phyloP scores from a whole-genome alignment of 768 basidiomycete species.

The Auricularia sp. region DNA sequence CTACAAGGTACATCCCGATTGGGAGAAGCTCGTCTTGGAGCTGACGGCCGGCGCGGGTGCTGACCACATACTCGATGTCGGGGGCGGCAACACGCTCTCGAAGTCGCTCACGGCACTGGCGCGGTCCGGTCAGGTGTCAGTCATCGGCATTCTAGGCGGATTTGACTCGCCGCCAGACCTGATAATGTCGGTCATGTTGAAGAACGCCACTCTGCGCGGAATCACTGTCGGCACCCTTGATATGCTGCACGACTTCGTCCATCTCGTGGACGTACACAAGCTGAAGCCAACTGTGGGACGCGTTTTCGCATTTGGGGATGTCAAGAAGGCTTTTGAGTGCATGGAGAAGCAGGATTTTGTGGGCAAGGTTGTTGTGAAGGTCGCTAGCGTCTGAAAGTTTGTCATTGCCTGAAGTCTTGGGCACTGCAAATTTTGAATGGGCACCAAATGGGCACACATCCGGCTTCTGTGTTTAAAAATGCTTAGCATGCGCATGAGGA shows the following conservation, averaged over 20 bases:
- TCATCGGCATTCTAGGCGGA: constrained; percentile 42
- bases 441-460: no score
- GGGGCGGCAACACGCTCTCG: constrained; percentile 40
- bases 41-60: constrained; percentile 25
- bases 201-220: not conserved
- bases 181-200: not conserved
- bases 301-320: not conserved
- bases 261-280: not conserved
- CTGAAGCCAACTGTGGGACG: not conserved
- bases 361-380: not conserved
- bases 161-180: not conserved
- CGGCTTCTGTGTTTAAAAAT: no score
- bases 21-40: constrained; percentile 42
- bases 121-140: constrained; percentile 34
- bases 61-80: constrained; percentile 39
- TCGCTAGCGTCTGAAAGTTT: not conserved
- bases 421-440: no score
- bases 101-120: constrained; percentile 32
- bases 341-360: not conserved
- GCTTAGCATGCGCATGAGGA: no score
- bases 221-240: not conserved
- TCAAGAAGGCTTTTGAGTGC: not conserved
- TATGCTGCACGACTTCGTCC: not conserved
- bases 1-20: constrained; percentile 46
- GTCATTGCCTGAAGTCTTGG: no score